Conservation (phyloP, 257 asterid species). For the Scutellaria barbata region DNA sequence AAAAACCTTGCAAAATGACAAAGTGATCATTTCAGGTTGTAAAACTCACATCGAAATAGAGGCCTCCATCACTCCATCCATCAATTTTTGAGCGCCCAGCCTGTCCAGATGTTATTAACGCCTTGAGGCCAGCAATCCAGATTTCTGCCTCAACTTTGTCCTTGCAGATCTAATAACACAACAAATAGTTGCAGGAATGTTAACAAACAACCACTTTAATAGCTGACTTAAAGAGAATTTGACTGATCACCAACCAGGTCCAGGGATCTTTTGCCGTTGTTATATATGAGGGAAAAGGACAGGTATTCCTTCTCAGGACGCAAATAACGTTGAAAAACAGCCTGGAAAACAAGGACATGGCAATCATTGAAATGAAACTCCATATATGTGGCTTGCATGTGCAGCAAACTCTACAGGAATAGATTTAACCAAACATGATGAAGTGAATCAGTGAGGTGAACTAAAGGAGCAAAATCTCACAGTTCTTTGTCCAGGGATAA, state of each 20-base stretch:
- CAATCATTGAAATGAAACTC: conserved; percentile 25
- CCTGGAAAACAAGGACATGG: conserved; percentile 53
- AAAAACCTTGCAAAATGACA: neutral
- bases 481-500: conserved; percentile 96
- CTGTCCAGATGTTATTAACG: conserved; percentile 77
- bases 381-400: conserved; percentile 2
- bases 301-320: conserved; percentile 91
- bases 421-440: conserved; percentile 25
- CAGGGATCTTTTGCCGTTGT: conserved; percentile 91
- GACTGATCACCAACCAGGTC: conserved; percentile 77
- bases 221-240: conserved; percentile 4
- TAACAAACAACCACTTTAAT: conserved; percentile 16
- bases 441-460: conserved; percentile 29
- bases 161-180: conserved; percentile 71
- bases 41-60: conserved; percentile 71
- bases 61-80: conserved; percentile 92
- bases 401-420: conserved; percentile 6
- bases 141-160: conserved; percentile 94
- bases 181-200: conserved; percentile 27
- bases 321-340: conserved; percentile 86
- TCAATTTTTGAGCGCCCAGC: conserved; percentile 92
- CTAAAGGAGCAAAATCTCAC: conserved; percentile 48
- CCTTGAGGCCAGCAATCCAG: conserved; percentile 89
- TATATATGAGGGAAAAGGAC: conserved; percentile 89
- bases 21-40: conserved; percentile 28